phyloP scores from a whole-genome alignment of 139 green algal genomes.

The Gonium pectorale region DNA sequence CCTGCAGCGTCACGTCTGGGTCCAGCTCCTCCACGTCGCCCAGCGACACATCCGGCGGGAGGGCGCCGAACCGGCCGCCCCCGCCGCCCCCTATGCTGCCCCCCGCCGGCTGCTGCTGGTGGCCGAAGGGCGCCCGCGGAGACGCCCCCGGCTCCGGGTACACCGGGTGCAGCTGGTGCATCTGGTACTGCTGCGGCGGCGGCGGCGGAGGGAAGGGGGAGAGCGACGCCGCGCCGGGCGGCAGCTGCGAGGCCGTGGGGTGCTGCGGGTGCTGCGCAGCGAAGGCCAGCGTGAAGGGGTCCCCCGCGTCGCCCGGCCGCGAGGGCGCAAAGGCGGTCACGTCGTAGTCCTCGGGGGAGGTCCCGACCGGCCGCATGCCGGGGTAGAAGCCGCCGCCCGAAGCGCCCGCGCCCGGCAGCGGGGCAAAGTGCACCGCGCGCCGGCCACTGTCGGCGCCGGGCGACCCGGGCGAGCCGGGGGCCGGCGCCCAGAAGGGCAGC shows the following conservation, averaged over 20 bases:
- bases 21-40: constrained; percentile 12
- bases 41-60: not conserved
- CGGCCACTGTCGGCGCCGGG: not conserved
- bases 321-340: not conserved
- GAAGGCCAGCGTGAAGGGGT: constrained; percentile 50
- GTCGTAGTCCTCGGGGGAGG: constrained; percentile 33
- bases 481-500: constrained; percentile 9
- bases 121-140: too few species aligned
- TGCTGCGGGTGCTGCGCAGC: constrained; percentile 24
- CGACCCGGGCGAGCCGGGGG: too few species aligned
- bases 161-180: too few species aligned
- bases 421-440: not conserved
- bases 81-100: not conserved
- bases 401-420: not conserved
- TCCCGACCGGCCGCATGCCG: constrained; percentile 15
- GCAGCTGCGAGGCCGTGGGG: constrained; percentile 6
- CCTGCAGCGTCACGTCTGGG: not conserved
- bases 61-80: not conserved
- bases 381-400: not conserved
- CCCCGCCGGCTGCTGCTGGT: too few species aligned
- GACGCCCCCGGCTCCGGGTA: too few species aligned
- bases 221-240: not conserved
- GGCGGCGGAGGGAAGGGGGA: not conserved
- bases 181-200: not conserved
- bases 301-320: constrained; percentile 10